Evolutionary conservation across 805 yeast genomes (phyloP), one percentile per base, ranked within the genome.

Genomic region (Geotrichum ghanense): DNA sequence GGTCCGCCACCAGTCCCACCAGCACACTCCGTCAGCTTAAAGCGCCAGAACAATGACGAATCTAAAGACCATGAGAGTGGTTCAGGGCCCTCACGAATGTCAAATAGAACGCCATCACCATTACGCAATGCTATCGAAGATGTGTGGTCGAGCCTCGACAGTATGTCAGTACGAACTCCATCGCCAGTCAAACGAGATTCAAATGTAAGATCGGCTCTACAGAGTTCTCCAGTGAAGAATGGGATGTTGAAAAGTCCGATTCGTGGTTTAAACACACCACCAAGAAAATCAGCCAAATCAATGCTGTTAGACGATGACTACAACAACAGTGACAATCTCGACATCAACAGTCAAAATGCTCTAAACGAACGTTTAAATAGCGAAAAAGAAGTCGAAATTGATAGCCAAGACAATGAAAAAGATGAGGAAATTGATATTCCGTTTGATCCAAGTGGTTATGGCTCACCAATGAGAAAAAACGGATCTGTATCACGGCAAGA

Each of bases 1-100:
- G 51, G 49, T 26, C 46, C 58, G 9, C 64, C 66, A 2, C 67
- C 67, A 2, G 49, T 56, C 5, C 67, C 67, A 3, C 68, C 68
- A 2, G 63, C 64, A n/a, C 68, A 64, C 48, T 49, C 51, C 19
- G 52, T 55, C 12, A 44, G 55, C 4, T 39, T 37, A 16, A 44
- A 25, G 10, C 16, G 43, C 16, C 25, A 23, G 10, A 16, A 20
- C n/a, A 31, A 45, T 10, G 22, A 42, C 12, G n/a, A 45, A 7
- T 31, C 43, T 10, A 17, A 43, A 3, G 12, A 48, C 47, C 21
- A 37, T 22, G 31, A 23, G n/a, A 44, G 26, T 17, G 24, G 45
- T 22, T 44, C 19, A 10, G 14, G 23, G 7, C 23, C 42, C 5
- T 24, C 42, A 6, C 22, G 27, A 12, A 16, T 25, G 35, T 34